These are phyloP conservation scores for Schwanniomyces pseudopolymorphus DNA, from an alignment of 805 yeast genomes.

Conservation along the genomic window DNA sequence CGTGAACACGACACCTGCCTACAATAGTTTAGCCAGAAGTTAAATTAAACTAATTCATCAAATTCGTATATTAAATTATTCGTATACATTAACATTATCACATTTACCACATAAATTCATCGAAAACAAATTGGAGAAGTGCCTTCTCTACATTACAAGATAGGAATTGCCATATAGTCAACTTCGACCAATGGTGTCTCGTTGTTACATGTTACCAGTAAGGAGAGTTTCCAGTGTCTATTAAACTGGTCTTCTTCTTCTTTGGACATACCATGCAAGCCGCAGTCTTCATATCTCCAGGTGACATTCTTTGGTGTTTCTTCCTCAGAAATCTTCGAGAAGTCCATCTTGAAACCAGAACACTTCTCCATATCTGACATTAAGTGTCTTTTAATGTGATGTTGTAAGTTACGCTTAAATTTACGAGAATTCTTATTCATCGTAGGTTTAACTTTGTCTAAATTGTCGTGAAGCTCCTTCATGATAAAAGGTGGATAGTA, in stretches of 20 bases:
- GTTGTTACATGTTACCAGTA: conserved; percentile 65
- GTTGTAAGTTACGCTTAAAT: conserved; percentile 71
- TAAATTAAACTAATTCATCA: not conserved
- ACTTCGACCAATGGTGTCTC: conserved; percentile 67
- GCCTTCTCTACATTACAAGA: conserved; percentile 5
- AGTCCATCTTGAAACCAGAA: conserved; percentile 57
- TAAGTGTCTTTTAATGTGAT: conserved; percentile 70
- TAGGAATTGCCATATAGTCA: conserved; percentile 58
- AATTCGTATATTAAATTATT: not conserved
- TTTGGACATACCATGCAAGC: conserved; percentile 54
- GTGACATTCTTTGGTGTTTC: conserved; percentile 50
- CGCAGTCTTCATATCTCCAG: conserved; percentile 63
- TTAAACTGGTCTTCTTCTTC: conserved; percentile 45
- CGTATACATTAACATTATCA: conserved; percentile 2
- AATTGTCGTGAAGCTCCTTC: conserved; percentile 64
- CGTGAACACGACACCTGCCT: conserved; percentile 37
- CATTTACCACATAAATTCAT: conserved; percentile 5
- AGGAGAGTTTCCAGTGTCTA: conserved; percentile 64
- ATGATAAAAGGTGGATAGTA: conserved; percentile 76
- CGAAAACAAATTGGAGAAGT: not conserved
- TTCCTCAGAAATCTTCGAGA: conserved; percentile 48
- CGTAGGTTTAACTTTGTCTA: conserved; percentile 69
- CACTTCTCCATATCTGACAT: conserved; percentile 62
- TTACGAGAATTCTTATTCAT: conserved; percentile 70
- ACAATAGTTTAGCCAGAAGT: conserved; percentile 34